Conservation (phyloP, 768 basidiomycete genomes). For the Amanita phalloides region DNA sequence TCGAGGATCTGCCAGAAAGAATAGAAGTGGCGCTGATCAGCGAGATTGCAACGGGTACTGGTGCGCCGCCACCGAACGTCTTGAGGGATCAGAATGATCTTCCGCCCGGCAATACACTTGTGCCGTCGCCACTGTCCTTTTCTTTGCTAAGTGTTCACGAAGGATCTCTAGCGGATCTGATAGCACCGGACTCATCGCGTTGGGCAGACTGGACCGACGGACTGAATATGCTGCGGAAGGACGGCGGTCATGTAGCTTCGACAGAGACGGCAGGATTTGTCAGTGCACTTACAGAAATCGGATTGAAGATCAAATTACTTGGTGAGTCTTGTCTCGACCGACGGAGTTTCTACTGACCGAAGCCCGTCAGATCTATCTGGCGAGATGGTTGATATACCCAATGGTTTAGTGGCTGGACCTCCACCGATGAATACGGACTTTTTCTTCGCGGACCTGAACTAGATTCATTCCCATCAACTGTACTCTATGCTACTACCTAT, state of each 20-base stretch:
- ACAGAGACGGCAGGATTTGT: slow-evolving; percentile 83
- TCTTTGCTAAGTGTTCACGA: slow-evolving; percentile 62
- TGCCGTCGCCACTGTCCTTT: slow-evolving; percentile 64
- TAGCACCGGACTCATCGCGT: slow-evolving; percentile 64
- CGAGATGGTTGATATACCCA: slow-evolving; percentile 84
- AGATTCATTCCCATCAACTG: slow-evolving; percentile 5
- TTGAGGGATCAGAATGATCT: slow-evolving; percentile 52
- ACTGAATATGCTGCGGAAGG: slow-evolving; percentile 74
- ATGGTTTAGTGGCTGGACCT: slow-evolving; percentile 63
- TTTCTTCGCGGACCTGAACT: slow-evolving; percentile 67
- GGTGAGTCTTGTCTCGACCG: slow-evolving; percentile 34
- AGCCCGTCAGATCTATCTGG: slow-evolving; percentile 62
- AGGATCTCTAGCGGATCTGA: slow-evolving; percentile 65
- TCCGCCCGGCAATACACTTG: slow-evolving; percentile 32
- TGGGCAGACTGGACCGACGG: slow-evolving; percentile 97
- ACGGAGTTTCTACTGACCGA: background rate
- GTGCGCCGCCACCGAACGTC: slow-evolving; percentile 56
- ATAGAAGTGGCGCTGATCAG: slow-evolving; percentile 74
- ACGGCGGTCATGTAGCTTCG: slow-evolving; percentile 75
- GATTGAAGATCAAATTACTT: slow-evolving; percentile 81
- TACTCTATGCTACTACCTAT: background rate
- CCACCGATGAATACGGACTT: slow-evolving; percentile 76
- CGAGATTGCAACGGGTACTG: slow-evolving; percentile 71
- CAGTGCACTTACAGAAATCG: slow-evolving; percentile 81
- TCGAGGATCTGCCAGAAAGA: slow-evolving; percentile 82